Evolutionary conservation across 2,329 filamentous ascomycete species (phyloP).

Genomic region (Rosellinia necatrix): DNA sequence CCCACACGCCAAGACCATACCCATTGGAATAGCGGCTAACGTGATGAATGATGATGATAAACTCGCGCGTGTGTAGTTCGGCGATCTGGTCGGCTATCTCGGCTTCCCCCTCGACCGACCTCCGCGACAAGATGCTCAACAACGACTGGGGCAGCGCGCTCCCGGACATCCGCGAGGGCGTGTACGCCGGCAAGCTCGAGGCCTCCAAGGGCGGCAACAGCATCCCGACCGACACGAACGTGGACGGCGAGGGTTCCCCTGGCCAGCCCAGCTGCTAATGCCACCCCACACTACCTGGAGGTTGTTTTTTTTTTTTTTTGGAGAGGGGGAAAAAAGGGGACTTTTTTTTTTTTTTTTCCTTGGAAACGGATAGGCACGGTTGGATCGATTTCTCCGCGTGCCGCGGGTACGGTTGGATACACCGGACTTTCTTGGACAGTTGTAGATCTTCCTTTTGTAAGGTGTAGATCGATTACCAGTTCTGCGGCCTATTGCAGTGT

Average conservation of each 20-base stretch:
- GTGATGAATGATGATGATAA: too few relatives aligned
- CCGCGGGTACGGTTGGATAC: too few relatives aligned
- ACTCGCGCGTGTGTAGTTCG: slow-evolving; percentile 1
- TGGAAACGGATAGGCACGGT: too few relatives aligned
- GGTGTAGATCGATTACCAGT: too few relatives aligned
- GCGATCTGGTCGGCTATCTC: slow-evolving; percentile 12
- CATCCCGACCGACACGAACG: slow-evolving; percentile 15
- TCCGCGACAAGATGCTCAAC: slow-evolving; percentile 19
- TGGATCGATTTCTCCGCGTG: too few relatives aligned
- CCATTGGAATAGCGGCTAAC: not conserved
- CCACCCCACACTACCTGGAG: not conserved
- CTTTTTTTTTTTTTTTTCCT: too few relatives aligned
- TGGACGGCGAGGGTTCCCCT: slow-evolving; percentile 20
- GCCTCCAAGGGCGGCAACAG: slow-evolving; percentile 20
- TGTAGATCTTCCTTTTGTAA: too few relatives aligned
- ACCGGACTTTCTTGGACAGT: too few relatives aligned
- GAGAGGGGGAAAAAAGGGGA: too few relatives aligned
- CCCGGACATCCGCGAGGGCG: slow-evolving; percentile 14
- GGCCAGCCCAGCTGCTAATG: slow-evolving; percentile 23
- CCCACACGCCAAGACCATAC: too few relatives aligned
- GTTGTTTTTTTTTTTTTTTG: too few relatives aligned
- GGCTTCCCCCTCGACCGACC: slow-evolving; percentile 18
- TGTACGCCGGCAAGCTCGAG: slow-evolving; percentile 12
- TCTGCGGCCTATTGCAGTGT: too few relatives aligned
- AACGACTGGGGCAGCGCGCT: slow-evolving; percentile 21